Conservation (phyloP, 1,139 yeast genomes). For the Geotrichum candidum region DNA sequence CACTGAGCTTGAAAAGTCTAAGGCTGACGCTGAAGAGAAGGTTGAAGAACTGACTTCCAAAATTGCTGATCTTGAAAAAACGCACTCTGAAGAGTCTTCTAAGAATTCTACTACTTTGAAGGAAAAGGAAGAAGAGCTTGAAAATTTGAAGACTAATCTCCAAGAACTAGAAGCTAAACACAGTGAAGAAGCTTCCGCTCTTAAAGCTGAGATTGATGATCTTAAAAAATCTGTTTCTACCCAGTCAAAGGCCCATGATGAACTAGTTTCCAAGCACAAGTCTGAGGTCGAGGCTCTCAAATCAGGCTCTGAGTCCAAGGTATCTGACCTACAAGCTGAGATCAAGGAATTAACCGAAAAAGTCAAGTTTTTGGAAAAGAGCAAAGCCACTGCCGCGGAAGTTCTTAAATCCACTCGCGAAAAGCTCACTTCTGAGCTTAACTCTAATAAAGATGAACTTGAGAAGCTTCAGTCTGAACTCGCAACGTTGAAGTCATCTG, state of each 20-base stretch:
- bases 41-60: conserved; percentile 10
- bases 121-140: conserved; percentile 12
- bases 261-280: conserved; percentile 3
- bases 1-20: conserved; percentile 4
- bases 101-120: conserved; percentile 12
- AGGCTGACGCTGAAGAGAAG: conserved; percentile 6
- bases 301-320: not conserved
- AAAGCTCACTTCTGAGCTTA: conserved; percentile 14
- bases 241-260: not conserved
- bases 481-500: not conserved
- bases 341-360: conserved; percentile 8
- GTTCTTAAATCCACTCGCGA: conserved; percentile 10
- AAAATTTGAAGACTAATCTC: conserved; percentile 4
- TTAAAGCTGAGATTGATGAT: conserved; percentile 12
- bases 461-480: conserved; percentile 14
- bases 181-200: not conserved
- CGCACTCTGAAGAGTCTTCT: conserved; percentile 27
- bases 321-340: conserved; percentile 8
- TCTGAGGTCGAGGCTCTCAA: conserved; percentile 2
- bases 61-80: conserved; percentile 26
- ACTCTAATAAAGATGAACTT: conserved; percentile 11
- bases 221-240: not conserved
- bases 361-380: conserved; percentile 6
- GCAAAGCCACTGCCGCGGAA: conserved; percentile 10
- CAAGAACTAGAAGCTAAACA: not conserved